Evolutionary conservation across 768 basidiomycete genomes (phyloP).

Genomic region (Pleurotus salmoneostramineus): DNA sequence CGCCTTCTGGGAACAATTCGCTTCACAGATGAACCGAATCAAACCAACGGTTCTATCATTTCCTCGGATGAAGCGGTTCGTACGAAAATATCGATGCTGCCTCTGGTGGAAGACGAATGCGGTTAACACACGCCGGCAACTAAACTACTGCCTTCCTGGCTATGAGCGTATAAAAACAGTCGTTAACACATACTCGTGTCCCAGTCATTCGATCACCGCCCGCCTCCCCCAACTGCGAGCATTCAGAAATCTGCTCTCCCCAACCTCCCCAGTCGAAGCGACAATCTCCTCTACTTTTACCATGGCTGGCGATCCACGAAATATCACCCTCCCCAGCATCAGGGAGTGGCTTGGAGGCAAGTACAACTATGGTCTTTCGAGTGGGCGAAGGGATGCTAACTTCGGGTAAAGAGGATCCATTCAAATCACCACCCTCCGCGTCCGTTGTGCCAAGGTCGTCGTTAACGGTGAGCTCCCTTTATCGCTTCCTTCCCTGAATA

Average conservation of each 20-base stretch:
- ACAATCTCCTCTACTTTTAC: neutral
- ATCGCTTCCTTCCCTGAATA: no score
- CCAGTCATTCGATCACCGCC: conserved; percentile 7
- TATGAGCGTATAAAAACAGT: neutral
- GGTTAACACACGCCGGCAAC: neutral
- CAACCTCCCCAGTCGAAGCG: neutral
- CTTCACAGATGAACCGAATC: neutral
- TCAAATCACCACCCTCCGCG: neutral
- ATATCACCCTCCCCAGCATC: conserved; percentile 3
- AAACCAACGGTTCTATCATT: neutral
- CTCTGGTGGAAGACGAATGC: neutral
- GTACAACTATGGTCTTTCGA: neutral
- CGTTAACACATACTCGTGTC: neutral
- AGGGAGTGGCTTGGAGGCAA: conserved; percentile 4
- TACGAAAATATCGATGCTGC: neutral
- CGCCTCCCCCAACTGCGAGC: neutral
- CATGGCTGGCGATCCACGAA: neutral
- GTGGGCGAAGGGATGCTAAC: no score
- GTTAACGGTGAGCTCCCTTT: no score
- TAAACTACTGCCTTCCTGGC: neutral
- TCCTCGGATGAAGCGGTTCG: neutral
- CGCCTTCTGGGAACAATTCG: neutral
- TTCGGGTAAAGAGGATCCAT: no score
- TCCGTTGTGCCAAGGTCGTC: no score
- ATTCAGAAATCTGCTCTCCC: neutral